These are phyloP conservation scores for Pyrenophora seminiperda DNA, from an alignment of 2,329 filamentous ascomycete genomes.

Conservation along the genomic window DNA sequence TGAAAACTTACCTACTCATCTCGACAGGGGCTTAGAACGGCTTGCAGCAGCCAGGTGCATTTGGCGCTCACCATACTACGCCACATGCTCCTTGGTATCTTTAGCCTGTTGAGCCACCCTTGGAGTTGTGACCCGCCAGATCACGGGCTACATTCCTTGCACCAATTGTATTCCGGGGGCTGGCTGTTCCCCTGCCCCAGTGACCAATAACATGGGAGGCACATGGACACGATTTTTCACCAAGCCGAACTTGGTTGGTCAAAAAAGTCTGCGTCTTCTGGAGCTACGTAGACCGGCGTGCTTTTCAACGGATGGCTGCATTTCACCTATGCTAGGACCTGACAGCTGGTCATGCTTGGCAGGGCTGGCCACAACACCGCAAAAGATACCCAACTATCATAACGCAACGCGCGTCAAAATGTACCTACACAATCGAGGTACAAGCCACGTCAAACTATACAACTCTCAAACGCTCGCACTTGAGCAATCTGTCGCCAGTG, in stretches of 20 bases:
- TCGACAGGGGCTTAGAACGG: conserved; percentile 28
- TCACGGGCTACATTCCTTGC: conserved; percentile 33
- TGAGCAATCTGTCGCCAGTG: conserved; percentile 2
- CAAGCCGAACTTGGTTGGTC: conserved; percentile 18
- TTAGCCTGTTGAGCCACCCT: conserved; percentile 29
- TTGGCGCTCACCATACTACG: conserved; percentile 23
- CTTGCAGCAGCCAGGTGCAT: conserved; percentile 35
- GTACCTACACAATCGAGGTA: conserved; percentile 6
- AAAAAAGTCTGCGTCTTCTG: conserved; percentile 12
- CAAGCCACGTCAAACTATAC: conserved; percentile 2
- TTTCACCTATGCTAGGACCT: conserved; percentile 26
- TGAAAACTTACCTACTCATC: conserved; percentile 23
- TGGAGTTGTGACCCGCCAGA: conserved; percentile 28
- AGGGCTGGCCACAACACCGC: conserved; percentile 18
- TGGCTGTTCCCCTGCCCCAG: conserved; percentile 20
- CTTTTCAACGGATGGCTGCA: conserved; percentile 33
- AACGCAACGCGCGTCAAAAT: conserved; percentile 4
- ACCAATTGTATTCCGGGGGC: conserved; percentile 31
- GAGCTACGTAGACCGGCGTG: conserved; percentile 22
- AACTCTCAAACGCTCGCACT: conserved; percentile 6
- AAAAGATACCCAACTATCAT: conserved; percentile 3
- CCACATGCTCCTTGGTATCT: conserved; percentile 27
- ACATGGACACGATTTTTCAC: conserved; percentile 22
- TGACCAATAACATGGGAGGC: conserved; percentile 19
- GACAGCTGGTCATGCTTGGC: conserved; percentile 22